Evolutionary conservation across 257 asterid genomes (phyloP).

Genomic region (Primulina eburnea): DNA sequence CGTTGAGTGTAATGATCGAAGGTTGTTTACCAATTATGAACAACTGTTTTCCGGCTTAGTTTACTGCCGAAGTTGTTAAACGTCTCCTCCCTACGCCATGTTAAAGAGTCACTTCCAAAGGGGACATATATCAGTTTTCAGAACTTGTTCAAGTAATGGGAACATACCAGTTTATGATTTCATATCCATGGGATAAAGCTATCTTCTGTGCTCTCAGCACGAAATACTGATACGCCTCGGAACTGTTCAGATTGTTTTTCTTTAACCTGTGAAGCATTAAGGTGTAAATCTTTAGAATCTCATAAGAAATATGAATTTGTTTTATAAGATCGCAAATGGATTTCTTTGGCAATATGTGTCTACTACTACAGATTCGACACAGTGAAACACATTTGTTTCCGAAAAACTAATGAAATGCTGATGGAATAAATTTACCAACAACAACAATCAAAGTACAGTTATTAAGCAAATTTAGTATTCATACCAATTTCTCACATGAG

Average conservation of each 20-base stretch:
- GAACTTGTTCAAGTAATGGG: not conserved
- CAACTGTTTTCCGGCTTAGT: conserved; percentile 73
- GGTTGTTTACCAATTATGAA: conserved; percentile 76
- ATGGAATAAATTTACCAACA: not conserved
- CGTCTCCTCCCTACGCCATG: conserved; percentile 81
- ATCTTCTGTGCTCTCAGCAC: conserved; percentile 81
- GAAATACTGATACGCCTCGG: conserved; percentile 70
- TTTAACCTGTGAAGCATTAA: conserved; percentile 48
- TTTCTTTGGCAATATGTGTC: no score
- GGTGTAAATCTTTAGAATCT: not conserved
- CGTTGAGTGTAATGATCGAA: not conserved
- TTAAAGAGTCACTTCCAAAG: conserved; percentile 2
- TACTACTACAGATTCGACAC: not conserved
- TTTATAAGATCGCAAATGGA: no score
- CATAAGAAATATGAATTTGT: no score
- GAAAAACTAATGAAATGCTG: not conserved
- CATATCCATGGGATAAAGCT: conserved; percentile 86
- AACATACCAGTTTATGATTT: conserved; percentile 82
- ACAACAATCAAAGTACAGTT: not conserved
- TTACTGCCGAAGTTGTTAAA: conserved; percentile 85
- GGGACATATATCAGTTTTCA: not conserved
- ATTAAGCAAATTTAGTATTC: conserved; percentile 12
- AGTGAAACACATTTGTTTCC: not conserved
- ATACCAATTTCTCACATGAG: conserved; percentile 72
- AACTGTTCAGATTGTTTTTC: conserved; percentile 35